phyloP scores from a whole-genome alignment of 768 basidiomycete species.

The Pleurotus pulmonarius region DNA sequence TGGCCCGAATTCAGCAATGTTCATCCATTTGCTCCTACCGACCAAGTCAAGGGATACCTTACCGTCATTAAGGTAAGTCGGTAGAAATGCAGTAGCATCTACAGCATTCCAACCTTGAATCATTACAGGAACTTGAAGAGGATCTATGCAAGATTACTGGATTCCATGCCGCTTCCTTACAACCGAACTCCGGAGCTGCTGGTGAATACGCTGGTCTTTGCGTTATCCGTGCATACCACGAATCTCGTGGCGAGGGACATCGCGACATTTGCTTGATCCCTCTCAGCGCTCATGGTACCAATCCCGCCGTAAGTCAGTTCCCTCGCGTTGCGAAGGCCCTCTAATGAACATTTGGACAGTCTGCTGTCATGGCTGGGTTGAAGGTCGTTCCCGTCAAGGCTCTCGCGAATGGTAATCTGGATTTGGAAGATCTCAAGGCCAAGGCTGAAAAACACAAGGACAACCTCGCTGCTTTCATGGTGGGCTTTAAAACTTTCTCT shows the following conservation, averaged over 20 bases:
- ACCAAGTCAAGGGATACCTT: conserved; percentile 88
- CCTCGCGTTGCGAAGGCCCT: background rate
- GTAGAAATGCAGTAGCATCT: no score
- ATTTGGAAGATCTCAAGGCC: conserved; percentile 76
- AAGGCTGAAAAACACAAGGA: conserved; percentile 93
- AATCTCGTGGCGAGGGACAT: conserved; percentile 79
- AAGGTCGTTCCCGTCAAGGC: conserved; percentile 97
- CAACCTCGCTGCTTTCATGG: conserved; percentile 95
- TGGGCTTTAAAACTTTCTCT: conserved; percentile 21
- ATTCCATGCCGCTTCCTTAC: conserved; percentile 94
- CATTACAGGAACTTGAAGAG: conserved; percentile 73
- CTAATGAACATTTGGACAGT: conserved; percentile 43
- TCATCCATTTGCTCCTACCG: conserved; percentile 89
- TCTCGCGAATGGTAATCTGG: conserved; percentile 81
- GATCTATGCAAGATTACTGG: conserved; percentile 95
- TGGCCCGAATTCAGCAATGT: conserved; percentile 89
- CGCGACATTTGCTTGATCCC: conserved; percentile 93
- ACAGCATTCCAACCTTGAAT: background rate
- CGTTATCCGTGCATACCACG: conserved; percentile 93
- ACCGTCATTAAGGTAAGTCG: conserved; percentile 66
- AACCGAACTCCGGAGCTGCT: conserved; percentile 97
- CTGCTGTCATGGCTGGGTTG: conserved; percentile 94
- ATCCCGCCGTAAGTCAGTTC: conserved; percentile 76
- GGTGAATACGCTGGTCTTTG: conserved; percentile 97
- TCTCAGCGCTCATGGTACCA: conserved; percentile 95